Conservation (phyloP, 768 basidiomycete species). For the Hygrocybe punicea region DNA sequence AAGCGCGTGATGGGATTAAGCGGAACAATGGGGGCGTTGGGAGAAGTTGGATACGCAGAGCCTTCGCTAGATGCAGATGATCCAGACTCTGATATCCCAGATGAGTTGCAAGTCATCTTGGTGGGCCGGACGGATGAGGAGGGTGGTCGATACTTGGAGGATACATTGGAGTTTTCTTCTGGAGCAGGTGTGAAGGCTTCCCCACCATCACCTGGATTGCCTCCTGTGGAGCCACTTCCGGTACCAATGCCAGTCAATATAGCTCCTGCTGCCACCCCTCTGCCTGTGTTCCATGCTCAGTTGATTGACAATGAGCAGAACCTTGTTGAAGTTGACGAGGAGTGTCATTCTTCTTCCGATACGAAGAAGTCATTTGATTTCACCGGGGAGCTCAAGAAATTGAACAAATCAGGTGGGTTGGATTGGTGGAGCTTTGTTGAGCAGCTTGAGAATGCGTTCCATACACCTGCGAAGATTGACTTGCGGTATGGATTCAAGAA, state of each 20-base stretch:
- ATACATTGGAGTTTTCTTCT: conserved; percentile 39
- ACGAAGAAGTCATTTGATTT: conserved; percentile 84
- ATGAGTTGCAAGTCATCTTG: conserved; percentile 67
- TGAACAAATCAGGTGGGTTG: conserved; percentile 67
- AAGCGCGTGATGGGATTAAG: conserved; percentile 58
- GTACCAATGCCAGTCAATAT: conserved; percentile 1
- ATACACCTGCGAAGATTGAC: conserved; percentile 68
- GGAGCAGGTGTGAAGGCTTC: conserved; percentile 3
- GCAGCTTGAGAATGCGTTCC: conserved; percentile 76
- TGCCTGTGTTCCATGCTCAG: conserved; percentile 43
- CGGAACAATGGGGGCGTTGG: conserved; percentile 66
- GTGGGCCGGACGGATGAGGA: conserved; percentile 36
- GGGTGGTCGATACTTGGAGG: conserved; percentile 31
- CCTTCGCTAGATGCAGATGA: conserved; percentile 53
- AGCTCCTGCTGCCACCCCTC: conserved; percentile 18
- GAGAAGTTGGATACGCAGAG: conserved; percentile 35
- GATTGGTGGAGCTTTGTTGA: conserved; percentile 76
- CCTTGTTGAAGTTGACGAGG: conserved; percentile 41
- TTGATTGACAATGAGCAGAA: conserved; percentile 46
- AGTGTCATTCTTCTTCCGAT: conserved; percentile 43
- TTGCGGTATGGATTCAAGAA: conserved; percentile 46
- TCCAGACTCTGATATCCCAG: conserved; percentile 77
- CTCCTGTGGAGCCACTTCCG: conserved; percentile 44
- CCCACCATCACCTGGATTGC: conserved; percentile 41
- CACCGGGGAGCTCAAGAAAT: conserved; percentile 67